These are phyloP conservation scores for Diddensiella santjacobensis DNA, from an alignment of 805 yeast species.

Conservation along the genomic window DNA sequence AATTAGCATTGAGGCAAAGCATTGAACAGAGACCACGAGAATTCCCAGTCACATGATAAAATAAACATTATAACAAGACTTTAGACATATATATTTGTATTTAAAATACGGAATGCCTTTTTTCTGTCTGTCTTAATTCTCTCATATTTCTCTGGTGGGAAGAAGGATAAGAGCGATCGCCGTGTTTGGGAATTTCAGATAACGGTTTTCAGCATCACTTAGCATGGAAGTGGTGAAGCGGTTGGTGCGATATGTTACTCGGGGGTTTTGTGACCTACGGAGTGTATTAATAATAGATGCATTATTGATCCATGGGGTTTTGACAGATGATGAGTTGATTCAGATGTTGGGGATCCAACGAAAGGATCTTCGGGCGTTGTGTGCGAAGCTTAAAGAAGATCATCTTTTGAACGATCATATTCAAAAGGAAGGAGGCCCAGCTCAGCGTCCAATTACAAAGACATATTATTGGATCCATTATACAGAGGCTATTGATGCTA, in stretches of 20 bases:
- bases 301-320: slow-evolving; percentile 75
- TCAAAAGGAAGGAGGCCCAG: slow-evolving; percentile 52
- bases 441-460: slow-evolving; percentile 62
- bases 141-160: too few relatives aligned
- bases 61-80: too few relatives aligned
- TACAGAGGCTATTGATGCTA: slow-evolving; percentile 91
- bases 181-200: too few relatives aligned
- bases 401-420: slow-evolving; percentile 62
- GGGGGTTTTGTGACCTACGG: slow-evolving; percentile 86
- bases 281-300: slow-evolving; percentile 85
- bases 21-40: too few relatives aligned
- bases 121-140: too few relatives aligned
- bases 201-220: too few relatives aligned
- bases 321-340: slow-evolving; percentile 87
- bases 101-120: too few relatives aligned
- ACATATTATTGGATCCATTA: slow-evolving; percentile 83
- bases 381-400: slow-evolving; percentile 82
- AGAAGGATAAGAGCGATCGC: too few relatives aligned
- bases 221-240: slow-evolving; percentile 44
- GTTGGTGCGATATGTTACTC: slow-evolving; percentile 70
- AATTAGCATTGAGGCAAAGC: too few relatives aligned
- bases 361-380: slow-evolving; percentile 68
- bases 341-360: slow-evolving; percentile 77
- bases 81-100: too few relatives aligned
- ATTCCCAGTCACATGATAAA: too few relatives aligned